Percentiles rank a stretch among this genome's conserved stretches.
Conservation (phyloP, 2,329 filamentous ascomycete genomes). For the Penicillium sp. region DNA sequence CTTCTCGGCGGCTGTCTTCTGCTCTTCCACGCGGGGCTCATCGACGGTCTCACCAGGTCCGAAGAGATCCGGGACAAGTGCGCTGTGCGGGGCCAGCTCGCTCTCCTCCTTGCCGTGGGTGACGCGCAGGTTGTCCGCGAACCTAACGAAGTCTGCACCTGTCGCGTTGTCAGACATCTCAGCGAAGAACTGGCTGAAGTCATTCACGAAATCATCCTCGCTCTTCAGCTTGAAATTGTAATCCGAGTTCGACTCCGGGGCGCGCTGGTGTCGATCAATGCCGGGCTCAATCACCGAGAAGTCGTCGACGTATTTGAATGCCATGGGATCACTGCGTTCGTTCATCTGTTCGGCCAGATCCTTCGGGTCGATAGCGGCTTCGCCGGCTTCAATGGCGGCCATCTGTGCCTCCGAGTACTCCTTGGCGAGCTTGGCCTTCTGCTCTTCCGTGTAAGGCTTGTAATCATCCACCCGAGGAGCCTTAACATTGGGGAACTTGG, state of each 20-base stretch:
- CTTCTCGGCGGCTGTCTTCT: conserved; percentile 26
- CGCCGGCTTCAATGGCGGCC: conserved; percentile 75
- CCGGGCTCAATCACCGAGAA: conserved; percentile 73
- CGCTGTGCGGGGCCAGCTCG: conserved; percentile 49
- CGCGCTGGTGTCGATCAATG: conserved; percentile 66
- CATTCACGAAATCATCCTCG: conserved; percentile 59
- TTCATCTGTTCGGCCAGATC: conserved; percentile 73
- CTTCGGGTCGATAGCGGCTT: conserved; percentile 68
- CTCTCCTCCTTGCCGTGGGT: conserved; percentile 51
- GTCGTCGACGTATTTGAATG: conserved; percentile 76
- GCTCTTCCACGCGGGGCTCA: conserved; percentile 26
- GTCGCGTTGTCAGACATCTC: conserved; percentile 54
- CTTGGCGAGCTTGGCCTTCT: conserved; percentile 60
- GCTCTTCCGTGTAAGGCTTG: conserved; percentile 64
- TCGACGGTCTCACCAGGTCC: conserved; percentile 40
- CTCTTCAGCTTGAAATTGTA: conserved; percentile 61
- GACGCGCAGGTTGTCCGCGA: conserved; percentile 48
- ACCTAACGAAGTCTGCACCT: conserved; percentile 43
- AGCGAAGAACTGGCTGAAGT: conserved; percentile 51
- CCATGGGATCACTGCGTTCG: conserved; percentile 69
- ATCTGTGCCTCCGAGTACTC: conserved; percentile 80
- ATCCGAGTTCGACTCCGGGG: conserved; percentile 51
- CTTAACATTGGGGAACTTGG: conserved; percentile 42
- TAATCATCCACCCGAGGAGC: conserved; percentile 32
- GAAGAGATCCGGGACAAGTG: conserved; percentile 53